These are phyloP conservation scores for Sporothrix globosa DNA, from an alignment of 2,329 filamentous ascomycete genomes.

Conservation along the genomic window DNA sequence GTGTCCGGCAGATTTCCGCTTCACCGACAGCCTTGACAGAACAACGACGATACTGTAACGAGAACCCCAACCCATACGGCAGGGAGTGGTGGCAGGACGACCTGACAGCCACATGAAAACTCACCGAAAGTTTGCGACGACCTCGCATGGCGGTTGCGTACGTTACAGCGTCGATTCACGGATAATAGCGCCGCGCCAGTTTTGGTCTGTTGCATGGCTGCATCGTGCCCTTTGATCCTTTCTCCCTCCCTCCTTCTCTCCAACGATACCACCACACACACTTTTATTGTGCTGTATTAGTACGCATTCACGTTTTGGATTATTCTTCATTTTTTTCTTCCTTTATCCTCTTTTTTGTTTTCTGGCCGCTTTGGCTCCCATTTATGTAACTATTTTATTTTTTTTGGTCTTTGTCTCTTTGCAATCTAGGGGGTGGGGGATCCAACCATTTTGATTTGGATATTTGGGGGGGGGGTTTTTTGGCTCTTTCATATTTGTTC, in stretches of 20 bases:
- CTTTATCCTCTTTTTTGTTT: slow-evolving; percentile 4
- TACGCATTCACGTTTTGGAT: slow-evolving; percentile 25
- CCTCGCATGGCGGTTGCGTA: not conserved
- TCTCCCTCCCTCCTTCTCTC: not conserved
- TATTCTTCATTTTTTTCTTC: not conserved
- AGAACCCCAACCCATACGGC: not conserved
- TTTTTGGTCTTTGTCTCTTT: not conserved
- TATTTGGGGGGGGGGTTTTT: not conserved
- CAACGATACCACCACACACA: slow-evolving; percentile 7
- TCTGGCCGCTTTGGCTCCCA: not conserved
- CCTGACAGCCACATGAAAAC: not conserved
- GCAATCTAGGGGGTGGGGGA: not conserved
- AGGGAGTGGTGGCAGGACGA: not conserved
- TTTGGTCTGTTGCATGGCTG: not conserved
- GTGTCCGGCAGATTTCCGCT: too few relatives aligned
- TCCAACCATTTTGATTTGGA: not conserved
- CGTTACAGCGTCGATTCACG: not conserved
- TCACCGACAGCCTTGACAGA: not conserved
- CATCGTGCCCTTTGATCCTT: not conserved
- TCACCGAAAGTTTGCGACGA: not conserved
- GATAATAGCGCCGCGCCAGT: not conserved
- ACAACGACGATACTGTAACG: not conserved
- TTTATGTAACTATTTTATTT: not conserved
- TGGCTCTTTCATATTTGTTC: slow-evolving; percentile 8
- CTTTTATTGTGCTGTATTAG: slow-evolving; percentile 27